phyloP scores from a whole-genome alignment of 1,284 basidiomycete species.

The Tilletia indica region DNA sequence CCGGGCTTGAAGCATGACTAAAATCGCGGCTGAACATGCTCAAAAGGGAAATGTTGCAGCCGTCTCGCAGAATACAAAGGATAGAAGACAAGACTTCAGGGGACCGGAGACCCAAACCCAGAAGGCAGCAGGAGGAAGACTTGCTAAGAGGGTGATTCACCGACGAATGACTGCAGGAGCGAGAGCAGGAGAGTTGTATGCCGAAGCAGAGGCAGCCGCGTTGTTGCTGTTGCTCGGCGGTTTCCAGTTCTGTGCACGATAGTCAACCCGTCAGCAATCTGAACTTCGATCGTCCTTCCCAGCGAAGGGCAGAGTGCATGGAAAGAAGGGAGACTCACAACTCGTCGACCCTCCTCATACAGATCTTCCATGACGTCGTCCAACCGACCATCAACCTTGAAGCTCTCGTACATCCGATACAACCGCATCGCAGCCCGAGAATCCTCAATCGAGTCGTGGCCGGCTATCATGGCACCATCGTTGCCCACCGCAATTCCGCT shows the following conservation, averaged over 20 bases:
- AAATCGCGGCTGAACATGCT: no score
- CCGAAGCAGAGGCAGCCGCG: neutral
- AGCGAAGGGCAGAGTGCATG: neutral
- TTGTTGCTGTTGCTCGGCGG: neutral
- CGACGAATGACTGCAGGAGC: neutral
- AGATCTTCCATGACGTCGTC: constrained; percentile 80
- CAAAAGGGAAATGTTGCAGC: no score
- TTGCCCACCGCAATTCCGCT: constrained; percentile 62
- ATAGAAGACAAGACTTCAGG: no score
- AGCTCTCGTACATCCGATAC: constrained; percentile 77
- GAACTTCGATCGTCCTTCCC: neutral
- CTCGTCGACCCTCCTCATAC: constrained; percentile 60
- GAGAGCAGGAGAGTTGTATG: neutral
- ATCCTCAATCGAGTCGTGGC: constrained; percentile 91
- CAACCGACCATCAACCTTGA: constrained; percentile 74
- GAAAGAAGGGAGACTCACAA: constrained; percentile 15
- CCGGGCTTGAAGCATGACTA: no score
- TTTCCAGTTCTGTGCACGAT: constrained; percentile 8
- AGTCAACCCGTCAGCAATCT: neutral
- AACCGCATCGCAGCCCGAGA: constrained; percentile 82
- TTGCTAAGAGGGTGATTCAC: no score
- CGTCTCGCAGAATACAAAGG: no score
- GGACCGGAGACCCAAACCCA: no score
- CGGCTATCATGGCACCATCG: constrained; percentile 27
- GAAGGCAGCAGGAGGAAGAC: no score